Conservation (phyloP, 2,329 filamentous ascomycete species). For the Venturia aucupariae region DNA sequence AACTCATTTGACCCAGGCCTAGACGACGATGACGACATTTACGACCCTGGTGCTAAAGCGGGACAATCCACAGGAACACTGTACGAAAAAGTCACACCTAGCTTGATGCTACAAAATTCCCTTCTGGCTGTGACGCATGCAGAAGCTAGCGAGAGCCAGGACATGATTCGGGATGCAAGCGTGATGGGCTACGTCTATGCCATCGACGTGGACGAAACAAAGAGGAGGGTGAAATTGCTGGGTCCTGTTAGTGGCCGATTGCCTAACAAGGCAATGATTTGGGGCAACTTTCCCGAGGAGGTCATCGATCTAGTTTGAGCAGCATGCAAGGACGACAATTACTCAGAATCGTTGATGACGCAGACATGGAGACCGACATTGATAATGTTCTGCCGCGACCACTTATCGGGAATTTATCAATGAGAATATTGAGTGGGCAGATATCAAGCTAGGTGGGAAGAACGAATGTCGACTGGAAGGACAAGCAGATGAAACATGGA, state of each 20-base stretch:
- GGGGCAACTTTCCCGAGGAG: slow-evolving; percentile 80
- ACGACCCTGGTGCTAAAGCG: slow-evolving; percentile 27
- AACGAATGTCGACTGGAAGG: neutral
- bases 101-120: slow-evolving; percentile 64
- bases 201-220: slow-evolving; percentile 79
- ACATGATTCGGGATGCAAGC: slow-evolving; percentile 67
- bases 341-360: no score
- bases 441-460: no score
- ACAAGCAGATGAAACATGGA: neutral
- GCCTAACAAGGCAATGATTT: slow-evolving; percentile 69
- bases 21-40: slow-evolving; percentile 35
- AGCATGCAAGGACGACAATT: neutral
- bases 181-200: slow-evolving; percentile 93
- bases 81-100: slow-evolving; percentile 57
- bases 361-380: no score
- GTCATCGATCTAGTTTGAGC: slow-evolving; percentile 59
- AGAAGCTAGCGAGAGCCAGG: slow-evolving; percentile 56
- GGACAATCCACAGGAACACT: slow-evolving; percentile 26
- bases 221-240: slow-evolving; percentile 69
- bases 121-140: slow-evolving; percentile 80
- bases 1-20: slow-evolving; percentile 30
- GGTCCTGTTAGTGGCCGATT: slow-evolving; percentile 76
- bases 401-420: no score
- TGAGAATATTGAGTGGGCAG: no score
- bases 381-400: no score